phyloP scores from a whole-genome alignment of 176 grass and related monocot genomes.

The Pharus latifolius region DNA sequence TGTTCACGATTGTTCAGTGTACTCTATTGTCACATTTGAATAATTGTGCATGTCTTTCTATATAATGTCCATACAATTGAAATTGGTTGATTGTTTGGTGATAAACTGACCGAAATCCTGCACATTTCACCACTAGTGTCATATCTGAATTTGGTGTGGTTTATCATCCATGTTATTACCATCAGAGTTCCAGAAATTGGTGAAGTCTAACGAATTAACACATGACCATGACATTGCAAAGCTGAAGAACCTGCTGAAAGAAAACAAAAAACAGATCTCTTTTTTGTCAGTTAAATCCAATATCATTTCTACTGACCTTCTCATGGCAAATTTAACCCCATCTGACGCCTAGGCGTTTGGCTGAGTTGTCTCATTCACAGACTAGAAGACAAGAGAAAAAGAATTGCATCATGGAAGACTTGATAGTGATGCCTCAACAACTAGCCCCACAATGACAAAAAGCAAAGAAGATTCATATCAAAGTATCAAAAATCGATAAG shows the following conservation, averaged over 20 bases:
- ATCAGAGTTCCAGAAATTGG: not conserved
- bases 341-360: conserved; percentile 8
- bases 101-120: not conserved
- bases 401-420: conserved; percentile 1
- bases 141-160: not conserved
- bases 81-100: no score
- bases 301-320: not conserved
- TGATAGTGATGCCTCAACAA: conserved; percentile 51
- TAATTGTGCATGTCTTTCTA: not conserved
- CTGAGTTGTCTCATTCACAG: conserved; percentile 4
- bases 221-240: not conserved
- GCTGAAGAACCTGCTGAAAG: not conserved
- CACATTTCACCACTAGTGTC: not conserved
- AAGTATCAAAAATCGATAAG: conserved; percentile 5
- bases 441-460: conserved; percentile 25
- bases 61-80: no score
- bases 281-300: not conserved
- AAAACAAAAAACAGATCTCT: not conserved
- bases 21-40: not conserved
- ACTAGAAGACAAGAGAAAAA: conserved; percentile 1
- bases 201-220: not conserved
- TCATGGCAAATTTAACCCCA: not conserved
- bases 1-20: not conserved
- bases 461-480: conserved; percentile 17
- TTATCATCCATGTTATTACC: not conserved